Conservation (phyloP, 2,329 filamentous ascomycete species). For the Trichoderma atroviride region DNA sequence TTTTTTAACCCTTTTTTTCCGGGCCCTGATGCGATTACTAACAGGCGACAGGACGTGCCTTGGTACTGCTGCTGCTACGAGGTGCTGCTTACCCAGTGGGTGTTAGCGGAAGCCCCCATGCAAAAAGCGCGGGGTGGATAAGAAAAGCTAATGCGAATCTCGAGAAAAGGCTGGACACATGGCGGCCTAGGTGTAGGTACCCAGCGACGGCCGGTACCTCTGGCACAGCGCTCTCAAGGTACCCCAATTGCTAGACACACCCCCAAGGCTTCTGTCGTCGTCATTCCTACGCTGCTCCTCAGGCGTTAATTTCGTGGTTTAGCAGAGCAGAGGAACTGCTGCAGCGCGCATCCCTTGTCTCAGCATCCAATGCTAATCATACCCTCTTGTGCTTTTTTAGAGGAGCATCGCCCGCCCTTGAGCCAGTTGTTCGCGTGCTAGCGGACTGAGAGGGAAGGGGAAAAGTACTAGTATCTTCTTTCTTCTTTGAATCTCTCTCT, state of each 20-base stretch:
- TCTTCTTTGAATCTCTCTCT: neutral
- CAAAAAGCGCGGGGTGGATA: conserved; percentile 23
- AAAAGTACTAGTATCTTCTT: neutral
- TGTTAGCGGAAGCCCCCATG: conserved; percentile 10
- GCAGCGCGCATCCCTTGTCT: conserved; percentile 21
- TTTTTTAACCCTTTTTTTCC: neutral
- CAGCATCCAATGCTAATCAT: neutral
- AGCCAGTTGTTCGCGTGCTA: neutral
- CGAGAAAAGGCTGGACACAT: conserved; percentile 21
- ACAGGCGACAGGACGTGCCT: neutral
- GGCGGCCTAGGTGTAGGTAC: conserved; percentile 27
- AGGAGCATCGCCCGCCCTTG: neutral
- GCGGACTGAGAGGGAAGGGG: neutral
- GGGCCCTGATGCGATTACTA: conserved; percentile 3
- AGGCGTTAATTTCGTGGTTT: conserved; percentile 7
- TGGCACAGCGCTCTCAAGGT: conserved; percentile 7
- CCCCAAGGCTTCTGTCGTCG: conserved; percentile 24
- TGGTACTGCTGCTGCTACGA: neutral
- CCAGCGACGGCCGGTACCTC: conserved; percentile 14
- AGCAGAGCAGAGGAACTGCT: conserved; percentile 1
- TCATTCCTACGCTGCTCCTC: conserved; percentile 20
- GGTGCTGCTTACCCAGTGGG: neutral
- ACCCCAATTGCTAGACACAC: conserved; percentile 2
- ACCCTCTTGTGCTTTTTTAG: neutral
- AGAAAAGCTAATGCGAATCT: neutral